Percentiles rank a stretch among this genome's conserved stretches.
Evolutionary conservation across 257 asterid species (phyloP).

Genomic region (Plantago elongata): DNA sequence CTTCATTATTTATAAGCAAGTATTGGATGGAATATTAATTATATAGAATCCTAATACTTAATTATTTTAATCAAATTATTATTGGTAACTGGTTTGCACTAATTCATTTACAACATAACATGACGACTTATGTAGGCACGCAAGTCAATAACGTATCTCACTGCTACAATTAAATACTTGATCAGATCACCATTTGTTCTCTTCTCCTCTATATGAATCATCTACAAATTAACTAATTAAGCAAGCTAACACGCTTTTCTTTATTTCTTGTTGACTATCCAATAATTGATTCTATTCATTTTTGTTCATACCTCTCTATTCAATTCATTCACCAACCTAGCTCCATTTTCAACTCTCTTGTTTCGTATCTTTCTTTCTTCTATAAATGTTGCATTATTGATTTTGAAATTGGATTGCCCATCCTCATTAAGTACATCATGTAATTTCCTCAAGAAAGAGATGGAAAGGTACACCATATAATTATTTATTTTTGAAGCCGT

Average conservation of each 20-base stretch:
- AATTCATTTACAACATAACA: background rate
- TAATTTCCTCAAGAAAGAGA: too few relatives aligned
- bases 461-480: too few relatives aligned
- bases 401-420: too few relatives aligned
- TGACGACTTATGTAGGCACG: constrained; percentile 19
- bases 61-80: constrained; percentile 18
- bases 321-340: background rate
- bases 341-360: background rate
- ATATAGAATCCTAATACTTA: background rate
- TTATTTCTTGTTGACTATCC: constrained; percentile 1
- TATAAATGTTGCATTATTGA: too few relatives aligned
- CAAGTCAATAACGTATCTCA: constrained; percentile 47
- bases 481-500: too few relatives aligned
- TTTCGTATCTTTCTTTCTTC: too few relatives aligned
- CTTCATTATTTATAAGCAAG: too few relatives aligned
- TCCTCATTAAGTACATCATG: too few relatives aligned
- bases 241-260: constrained; percentile 1
- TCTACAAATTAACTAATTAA: too few relatives aligned
- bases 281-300: background rate
- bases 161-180: constrained; percentile 1
- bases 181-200: too few relatives aligned
- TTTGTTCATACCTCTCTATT: constrained; percentile 4
- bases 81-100: constrained; percentile 6
- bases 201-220: too few relatives aligned
- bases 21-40: too few relatives aligned